Base-by-base conservation (phyloP, 164 flowering plant genomes). In the Macadamia integrifolia region DNA sequence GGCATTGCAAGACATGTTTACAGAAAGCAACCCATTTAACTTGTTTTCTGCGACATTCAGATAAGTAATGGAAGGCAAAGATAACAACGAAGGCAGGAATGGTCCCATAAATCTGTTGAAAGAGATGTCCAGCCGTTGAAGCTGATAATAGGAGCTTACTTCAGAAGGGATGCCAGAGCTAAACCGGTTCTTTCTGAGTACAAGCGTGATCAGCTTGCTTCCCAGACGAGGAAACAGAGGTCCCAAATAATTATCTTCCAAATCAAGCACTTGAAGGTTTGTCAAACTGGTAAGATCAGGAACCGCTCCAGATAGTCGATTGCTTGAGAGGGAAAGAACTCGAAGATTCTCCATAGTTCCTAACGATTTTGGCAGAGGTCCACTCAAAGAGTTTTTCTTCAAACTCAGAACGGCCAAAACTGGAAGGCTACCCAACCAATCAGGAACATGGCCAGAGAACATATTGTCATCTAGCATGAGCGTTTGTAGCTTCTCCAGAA, bases 241-340 rank as follows among this genome's bases (percentile, higher is more conserved):
- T 42, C 97, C 98, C 7, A 92, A 75, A 40, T 62, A 69, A 71
- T 95, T 95, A 56, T 85, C 78, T 71, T 80, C 90, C 82, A 92
- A 74, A 60, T 95, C 88, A 12, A 95, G 88, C 48, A 87, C 87
- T 78, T 92, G 96, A 67, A 95, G 96, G 69, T 95, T 88, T n/a
- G 75, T 83, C 82, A 92, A 82, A 66, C 83, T 72, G 67, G 89
- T 83, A 18, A 95, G 78, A 79, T 92, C 91, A 55, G 98, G 98
- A 42, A 95, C 86, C 67, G 82, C 81, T 15, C 98, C 98, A 14
- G 74, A 73, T 44, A 95, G 85, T 18, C 69, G 80, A 72, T 95
- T 95, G 44, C 73, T 78, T 10, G 97, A 86, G 40, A 95, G 86
- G 5, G 69, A 79, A 66, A 95, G 84, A 75, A 92, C 82, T 72